These are phyloP conservation scores for Acanthamoeba culbertsoni DNA, from an alignment of 208 protist species.

Conservation along the genomic window DNA sequence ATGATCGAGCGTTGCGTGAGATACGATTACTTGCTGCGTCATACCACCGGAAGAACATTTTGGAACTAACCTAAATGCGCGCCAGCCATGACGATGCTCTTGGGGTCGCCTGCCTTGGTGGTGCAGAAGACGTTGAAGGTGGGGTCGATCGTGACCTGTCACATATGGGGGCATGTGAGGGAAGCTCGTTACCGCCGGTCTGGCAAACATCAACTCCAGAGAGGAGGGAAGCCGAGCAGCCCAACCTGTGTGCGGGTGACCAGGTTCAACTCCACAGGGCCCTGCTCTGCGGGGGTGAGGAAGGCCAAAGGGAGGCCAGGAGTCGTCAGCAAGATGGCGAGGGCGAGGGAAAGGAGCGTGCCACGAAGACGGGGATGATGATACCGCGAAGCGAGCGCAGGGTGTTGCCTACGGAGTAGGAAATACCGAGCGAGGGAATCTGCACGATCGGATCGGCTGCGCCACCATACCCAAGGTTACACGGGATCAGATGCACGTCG, in stretches of 20 bases:
- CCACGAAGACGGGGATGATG: background rate
- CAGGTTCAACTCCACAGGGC: background rate
- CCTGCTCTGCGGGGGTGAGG: background rate
- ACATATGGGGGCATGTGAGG: background rate
- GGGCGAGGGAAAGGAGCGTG: background rate
- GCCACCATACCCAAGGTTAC: too few species aligned
- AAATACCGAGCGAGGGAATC: background rate
- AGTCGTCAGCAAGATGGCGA: background rate
- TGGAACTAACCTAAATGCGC: slow-evolving; percentile 13
- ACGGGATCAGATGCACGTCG: too few species aligned
- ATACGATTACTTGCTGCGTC: background rate
- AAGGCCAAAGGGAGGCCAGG: background rate
- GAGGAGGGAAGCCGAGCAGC: too few species aligned
- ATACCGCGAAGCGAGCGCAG: background rate
- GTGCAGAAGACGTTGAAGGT: slow-evolving; percentile 43
- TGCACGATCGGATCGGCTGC: background rate
- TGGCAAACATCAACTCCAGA: too few species aligned
- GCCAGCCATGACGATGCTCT: background rate
- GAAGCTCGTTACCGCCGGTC: too few species aligned
- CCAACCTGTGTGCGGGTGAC: background rate
- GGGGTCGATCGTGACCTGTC: background rate
- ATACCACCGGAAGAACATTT: too few species aligned
- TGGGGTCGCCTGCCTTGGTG: background rate
- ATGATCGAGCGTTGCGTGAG: too few species aligned
- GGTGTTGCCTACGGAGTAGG: background rate